Base-by-base conservation (phyloP, 768 basidiomycete species). In the Kwoniella dendrophila region DNA sequence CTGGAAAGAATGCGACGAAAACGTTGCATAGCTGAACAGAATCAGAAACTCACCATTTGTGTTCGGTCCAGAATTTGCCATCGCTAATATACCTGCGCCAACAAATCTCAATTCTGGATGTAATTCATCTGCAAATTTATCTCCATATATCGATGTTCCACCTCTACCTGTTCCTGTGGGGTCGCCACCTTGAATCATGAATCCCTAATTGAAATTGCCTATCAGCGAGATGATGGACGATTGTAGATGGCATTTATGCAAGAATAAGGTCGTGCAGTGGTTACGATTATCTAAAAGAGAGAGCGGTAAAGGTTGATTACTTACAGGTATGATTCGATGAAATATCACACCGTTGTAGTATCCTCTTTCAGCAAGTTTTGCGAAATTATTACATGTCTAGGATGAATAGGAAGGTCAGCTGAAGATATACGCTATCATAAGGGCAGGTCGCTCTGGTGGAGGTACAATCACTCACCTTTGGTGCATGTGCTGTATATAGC, bases 121-220 rank as follows among this genome's bases (percentile, higher is more conserved):
- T 53, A 97, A 86, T 75, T 96, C 93, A 78, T 96, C 93, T 78
- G 90, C 87, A 69, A 74, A 97, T 80, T 88, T 90, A 74, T 78
- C 76, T 2, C 81, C 81, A 51, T 74, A 82, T 47, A 82, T 78
- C 16, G 76, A 78, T 11, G 79, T 80, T 51, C 81, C 81, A 8
- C 95, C 94, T 72, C 90, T 82, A 27, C 95, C 95, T 1, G 95
- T 97, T 26, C 95, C 95, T 16, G 93, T 95, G 11, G 94, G 95
- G 77, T 95, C 93, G 41, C 94, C 95, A 38, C 81, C 87, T 81
- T 99, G 95, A 16, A 96, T 87, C 95, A 97, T 97, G 74, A 97
- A 97, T 76, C 94, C 93, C 88, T 94, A 71, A 10, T 34, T 22
- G 56, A 27, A 36, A 36, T 36, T 36, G 34, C 16, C 34, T 8